phyloP scores from a whole-genome alignment of 2,329 filamentous ascomycete genomes.

The Fonsecaea multimorphosa region DNA sequence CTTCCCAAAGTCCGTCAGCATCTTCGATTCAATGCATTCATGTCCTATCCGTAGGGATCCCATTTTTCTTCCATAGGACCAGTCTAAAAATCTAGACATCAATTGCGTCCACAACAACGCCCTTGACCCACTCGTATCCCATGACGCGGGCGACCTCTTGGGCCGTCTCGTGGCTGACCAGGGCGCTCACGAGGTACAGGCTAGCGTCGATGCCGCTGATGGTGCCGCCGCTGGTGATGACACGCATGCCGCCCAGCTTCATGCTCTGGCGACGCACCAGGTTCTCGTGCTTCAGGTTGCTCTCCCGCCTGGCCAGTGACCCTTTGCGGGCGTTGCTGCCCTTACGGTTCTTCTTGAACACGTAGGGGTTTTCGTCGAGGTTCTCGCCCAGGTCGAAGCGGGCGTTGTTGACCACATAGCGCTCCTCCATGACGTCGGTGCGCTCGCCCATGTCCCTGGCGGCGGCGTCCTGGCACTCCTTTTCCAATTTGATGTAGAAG shows the following conservation, averaged over 20 bases:
- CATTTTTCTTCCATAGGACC: not conserved
- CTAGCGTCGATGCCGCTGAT: conserved; percentile 82
- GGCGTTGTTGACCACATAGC: conserved; percentile 90
- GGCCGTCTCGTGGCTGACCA: conserved; percentile 78
- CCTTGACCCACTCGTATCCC: conserved; percentile 74
- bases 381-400: conserved; percentile 81
- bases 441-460: conserved; percentile 74
- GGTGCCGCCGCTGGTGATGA: conserved; percentile 80
- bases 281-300: conserved; percentile 76
- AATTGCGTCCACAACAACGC: conserved; percentile 40
- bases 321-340: conserved; percentile 74
- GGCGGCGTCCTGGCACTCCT: conserved; percentile 75
- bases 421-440: conserved; percentile 79
- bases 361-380: conserved; percentile 82
- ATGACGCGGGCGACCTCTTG: conserved; percentile 75
- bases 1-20: too few relatives aligned
- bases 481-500: conserved; percentile 79
- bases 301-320: conserved; percentile 79
- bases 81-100: conserved; percentile 36
- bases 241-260: conserved; percentile 70
- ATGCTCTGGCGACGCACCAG: conserved; percentile 78
- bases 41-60: not conserved
- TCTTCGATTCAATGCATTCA: not conserved
- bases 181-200: conserved; percentile 81
- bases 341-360: conserved; percentile 72